phyloP scores from a whole-genome alignment of 2,329 filamentous ascomycete genomes.

The Scytalidium lignicola region DNA sequence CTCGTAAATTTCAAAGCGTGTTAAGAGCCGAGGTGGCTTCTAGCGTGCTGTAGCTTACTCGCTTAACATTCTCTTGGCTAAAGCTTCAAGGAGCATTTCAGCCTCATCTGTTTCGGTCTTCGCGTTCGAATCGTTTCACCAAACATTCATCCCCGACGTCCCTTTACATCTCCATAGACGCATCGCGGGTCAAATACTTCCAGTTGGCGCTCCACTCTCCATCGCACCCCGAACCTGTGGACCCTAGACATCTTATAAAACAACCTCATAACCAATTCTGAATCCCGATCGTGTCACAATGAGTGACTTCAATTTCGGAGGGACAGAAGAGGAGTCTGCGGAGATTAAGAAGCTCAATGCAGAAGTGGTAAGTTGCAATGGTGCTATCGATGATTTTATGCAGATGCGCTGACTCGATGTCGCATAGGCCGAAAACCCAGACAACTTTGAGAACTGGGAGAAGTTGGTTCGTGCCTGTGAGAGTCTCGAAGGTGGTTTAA shows the following conservation, averaged over 20 bases:
- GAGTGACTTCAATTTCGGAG: slow-evolving; percentile 70
- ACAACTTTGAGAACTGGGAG: slow-evolving; percentile 95
- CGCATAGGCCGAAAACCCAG: slow-evolving; percentile 54
- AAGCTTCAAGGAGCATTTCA: neutral
- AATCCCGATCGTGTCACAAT: slow-evolving; percentile 37
- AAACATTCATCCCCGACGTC: neutral
- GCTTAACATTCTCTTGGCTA: neutral
- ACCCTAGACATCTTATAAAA: neutral
- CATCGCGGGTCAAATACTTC: neutral
- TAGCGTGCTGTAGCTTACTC: neutral
- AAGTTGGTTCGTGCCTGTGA: slow-evolving; percentile 81
- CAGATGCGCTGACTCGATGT: slow-evolving; percentile 10
- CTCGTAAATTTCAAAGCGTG: neutral
- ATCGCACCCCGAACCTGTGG: neutral
- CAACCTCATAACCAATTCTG: neutral
- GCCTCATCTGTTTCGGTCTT: neutral
- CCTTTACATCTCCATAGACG: neutral
- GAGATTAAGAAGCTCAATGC: slow-evolving; percentile 74
- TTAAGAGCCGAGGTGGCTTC: neutral
- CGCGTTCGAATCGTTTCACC: neutral
- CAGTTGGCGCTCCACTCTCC: neutral
- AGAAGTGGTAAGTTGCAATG: slow-evolving; percentile 63
- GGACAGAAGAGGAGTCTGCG: slow-evolving; percentile 73
- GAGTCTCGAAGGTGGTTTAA: slow-evolving; percentile 83
- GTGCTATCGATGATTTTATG: neutral